Conservation (phyloP, 73 alveolate genomes). For the Paramecium sonneborni region DNA sequence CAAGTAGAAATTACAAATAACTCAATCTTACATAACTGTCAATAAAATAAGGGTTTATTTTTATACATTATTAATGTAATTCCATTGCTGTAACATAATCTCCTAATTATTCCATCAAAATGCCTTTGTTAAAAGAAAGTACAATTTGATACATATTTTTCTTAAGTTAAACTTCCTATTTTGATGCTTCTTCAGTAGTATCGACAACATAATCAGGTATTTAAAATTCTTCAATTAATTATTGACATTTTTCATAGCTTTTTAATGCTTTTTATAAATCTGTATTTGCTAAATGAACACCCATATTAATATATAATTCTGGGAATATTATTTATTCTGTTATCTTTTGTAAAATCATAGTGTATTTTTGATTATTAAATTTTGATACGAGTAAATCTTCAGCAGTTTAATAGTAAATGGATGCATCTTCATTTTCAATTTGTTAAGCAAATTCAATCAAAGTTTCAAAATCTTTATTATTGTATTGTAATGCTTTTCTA, state of each 20-base stretch:
- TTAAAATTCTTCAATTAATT: background rate
- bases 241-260: conserved; percentile 33
- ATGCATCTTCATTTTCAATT: conserved; percentile 36
- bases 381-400: background rate
- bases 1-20: background rate
- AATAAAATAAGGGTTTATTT: conserved; percentile 49
- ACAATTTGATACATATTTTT: conserved; percentile 30
- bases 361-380: background rate
- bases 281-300: background rate
- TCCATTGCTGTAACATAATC: conserved; percentile 41
- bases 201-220: conserved; percentile 55
- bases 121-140: conserved; percentile 17
- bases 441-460: conserved; percentile 44
- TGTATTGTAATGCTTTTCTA: conserved; percentile 22
- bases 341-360: background rate
- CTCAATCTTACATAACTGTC: conserved; percentile 41
- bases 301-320: conserved; percentile 53
- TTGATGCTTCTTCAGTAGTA: conserved; percentile 26
- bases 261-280: background rate
- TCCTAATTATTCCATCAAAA: conserved; percentile 42
- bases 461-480: background rate
- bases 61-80: background rate
- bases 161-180: conserved; percentile 22
- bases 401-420: background rate
- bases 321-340: conserved; percentile 48